A percentile compares a stretch with the other conserved stretches of the same genome.
Evolutionary conservation across 225 moss, liverwort and hornwort species (phyloP).

Genomic region (Rhytidiadelphus loreus): DNA sequence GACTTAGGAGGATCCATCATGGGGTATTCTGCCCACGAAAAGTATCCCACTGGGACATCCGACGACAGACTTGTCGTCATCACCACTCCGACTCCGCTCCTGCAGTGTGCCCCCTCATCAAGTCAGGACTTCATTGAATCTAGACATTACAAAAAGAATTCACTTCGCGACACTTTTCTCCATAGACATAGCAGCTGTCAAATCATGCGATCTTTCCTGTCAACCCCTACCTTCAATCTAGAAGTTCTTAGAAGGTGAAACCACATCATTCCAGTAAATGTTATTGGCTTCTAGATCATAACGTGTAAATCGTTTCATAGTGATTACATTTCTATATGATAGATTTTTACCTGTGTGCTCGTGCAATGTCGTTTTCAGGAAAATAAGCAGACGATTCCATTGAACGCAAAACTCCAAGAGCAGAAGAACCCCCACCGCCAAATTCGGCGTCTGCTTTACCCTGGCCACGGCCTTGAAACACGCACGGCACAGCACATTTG

Average conservation of each 20-base stretch:
- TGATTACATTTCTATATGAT: not conserved
- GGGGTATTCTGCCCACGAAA: constrained; percentile 90
- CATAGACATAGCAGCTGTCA: not conserved
- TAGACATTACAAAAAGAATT: not conserved
- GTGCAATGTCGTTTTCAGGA: constrained; percentile 33
- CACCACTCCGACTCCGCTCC: constrained; percentile 57
- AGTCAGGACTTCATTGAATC: not conserved
- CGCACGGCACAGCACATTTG: constrained; percentile 64
- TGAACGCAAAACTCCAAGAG: constrained; percentile 27
- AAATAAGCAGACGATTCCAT: constrained; percentile 44
- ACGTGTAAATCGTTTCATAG: not conserved
- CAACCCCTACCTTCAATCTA: not conserved
- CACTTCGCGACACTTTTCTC: not conserved
- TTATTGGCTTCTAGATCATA: not conserved
- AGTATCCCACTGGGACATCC: constrained; percentile 97
- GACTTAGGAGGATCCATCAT: constrained; percentile 60
- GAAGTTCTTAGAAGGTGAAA: not conserved
- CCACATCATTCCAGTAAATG: not conserved
- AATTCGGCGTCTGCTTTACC: constrained; percentile 34
- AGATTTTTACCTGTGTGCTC: constrained; percentile 22
- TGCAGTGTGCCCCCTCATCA: not conserved
- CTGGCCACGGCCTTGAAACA: constrained; percentile 16
- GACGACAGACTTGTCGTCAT: constrained; percentile 97
- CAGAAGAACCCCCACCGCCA: constrained; percentile 1
- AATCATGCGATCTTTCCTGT: not conserved